Base-by-base conservation (phyloP, 805 yeast species). In the Saccharomycopsis sp. region DNA sequence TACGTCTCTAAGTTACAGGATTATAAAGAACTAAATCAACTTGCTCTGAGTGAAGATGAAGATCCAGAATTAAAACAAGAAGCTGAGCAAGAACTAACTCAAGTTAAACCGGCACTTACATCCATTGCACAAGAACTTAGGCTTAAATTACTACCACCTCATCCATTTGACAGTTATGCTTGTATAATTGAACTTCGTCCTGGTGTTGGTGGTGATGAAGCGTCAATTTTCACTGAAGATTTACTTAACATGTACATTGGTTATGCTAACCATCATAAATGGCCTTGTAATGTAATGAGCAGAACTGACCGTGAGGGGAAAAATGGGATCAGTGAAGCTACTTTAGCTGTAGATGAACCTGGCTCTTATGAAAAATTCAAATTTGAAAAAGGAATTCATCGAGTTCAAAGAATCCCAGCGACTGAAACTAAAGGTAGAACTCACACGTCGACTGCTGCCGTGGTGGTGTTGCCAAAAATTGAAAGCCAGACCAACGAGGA, bases 381-480 rank as follows among this genome's bases (percentile, higher is more conserved):
- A 50, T 81, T 76, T 55, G 98, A 93, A 60, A 87, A 95, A 23
- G 98, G 98, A 3, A 96, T 93, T 5, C 98, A 93, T 61, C 68
- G 98, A 35, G 98, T 93, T 1, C 98, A 93, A 60, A 66, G 98
- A 48, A 78, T 90, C 5, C 98, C 98, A 0, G 83, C 77, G 19
- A 93, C 98, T 0, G 98, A 93, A 59, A 74, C 85, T 2, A 89
- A 90, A 60, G 97, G 97, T 4, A 68, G 98, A 40, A 82, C 87
- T 2, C 98, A 93, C 59, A 93, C 98, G 0, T 87, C 96, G 1
- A 90, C 98, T 0, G 86, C 97, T 0, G 97, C 96, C 0, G 96
- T 93, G 1, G 83, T 93, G 9, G 96, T 93, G 2, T 64, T 93
- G 14, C 98, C 98, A 1, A 83, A 86, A 56, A 67, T 85, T 56